Percentiles rank a stretch among this genome's conserved stretches.
phyloP scores from a whole-genome alignment of 2,329 filamentous ascomycete genomes.

The Aspergillus ustus region DNA sequence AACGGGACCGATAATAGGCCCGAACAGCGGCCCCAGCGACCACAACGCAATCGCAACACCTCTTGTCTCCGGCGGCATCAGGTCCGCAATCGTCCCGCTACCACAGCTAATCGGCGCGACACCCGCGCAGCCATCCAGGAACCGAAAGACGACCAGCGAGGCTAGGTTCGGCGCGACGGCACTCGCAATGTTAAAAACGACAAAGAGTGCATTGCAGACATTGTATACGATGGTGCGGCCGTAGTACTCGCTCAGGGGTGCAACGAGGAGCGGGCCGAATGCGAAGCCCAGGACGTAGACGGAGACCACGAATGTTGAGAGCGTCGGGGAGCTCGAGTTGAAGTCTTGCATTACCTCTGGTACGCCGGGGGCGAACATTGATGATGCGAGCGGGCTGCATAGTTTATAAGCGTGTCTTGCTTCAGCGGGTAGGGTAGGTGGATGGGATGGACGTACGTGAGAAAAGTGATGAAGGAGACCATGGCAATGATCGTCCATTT shows the following conservation, averaged over 20 bases:
- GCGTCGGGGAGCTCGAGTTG: neutral
- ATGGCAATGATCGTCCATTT: constrained; percentile 11
- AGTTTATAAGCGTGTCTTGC: too few relatives aligned
- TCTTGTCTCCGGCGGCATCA: constrained; percentile 34
- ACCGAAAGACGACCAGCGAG: constrained; percentile 21
- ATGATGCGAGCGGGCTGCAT: constrained; percentile 8
- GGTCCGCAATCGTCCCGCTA: constrained; percentile 22
- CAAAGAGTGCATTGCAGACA: constrained; percentile 13
- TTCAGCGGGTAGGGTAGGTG: too few relatives aligned
- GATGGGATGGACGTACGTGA: neutral
- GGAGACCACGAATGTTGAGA: constrained; percentile 6
- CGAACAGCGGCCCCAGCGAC: constrained; percentile 35
- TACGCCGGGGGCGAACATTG: constrained; percentile 11
- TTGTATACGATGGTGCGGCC: constrained; percentile 17
- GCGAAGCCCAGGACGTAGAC: constrained; percentile 2
- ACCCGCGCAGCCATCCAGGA: constrained; percentile 22
- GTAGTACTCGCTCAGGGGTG: constrained; percentile 17
- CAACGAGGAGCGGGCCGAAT: constrained; percentile 15
- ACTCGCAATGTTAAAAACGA: constrained; percentile 19
- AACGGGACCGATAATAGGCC: constrained; percentile 50
- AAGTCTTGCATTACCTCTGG: constrained; percentile 10
- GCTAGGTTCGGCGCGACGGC: constrained; percentile 19
- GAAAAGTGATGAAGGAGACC: constrained; percentile 11
- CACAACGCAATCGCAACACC: constrained; percentile 34
- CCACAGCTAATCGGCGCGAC: constrained; percentile 20